A percentile compares a stretch with the other conserved stretches of the same genome.
phyloP scores from a whole-genome alignment of 495 filamentous ascomycete genomes.

The Podospora conica region DNA sequence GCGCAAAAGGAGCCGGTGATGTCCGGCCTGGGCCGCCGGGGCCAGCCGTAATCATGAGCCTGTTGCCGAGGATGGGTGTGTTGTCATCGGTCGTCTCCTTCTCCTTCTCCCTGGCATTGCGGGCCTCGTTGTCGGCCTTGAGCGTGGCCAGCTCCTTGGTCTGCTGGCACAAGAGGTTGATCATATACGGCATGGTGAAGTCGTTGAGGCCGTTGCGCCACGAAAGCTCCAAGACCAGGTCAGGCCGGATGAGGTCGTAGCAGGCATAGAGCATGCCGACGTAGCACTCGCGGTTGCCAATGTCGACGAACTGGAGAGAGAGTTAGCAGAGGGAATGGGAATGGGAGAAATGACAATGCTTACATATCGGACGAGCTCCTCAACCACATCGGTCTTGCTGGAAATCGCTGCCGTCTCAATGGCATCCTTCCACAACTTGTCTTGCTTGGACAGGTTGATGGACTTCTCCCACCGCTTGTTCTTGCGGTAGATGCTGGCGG shows the following conservation, averaged over 20 bases:
- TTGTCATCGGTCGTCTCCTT: constrained; percentile 86
- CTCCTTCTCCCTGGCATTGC: constrained; percentile 79
- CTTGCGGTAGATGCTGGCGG: constrained; percentile 97
- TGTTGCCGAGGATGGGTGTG: constrained; percentile 83
- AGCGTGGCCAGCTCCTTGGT: constrained; percentile 75
- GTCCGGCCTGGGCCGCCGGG: constrained; percentile 46
- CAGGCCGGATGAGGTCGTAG: constrained; percentile 92
- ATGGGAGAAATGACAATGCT: constrained; percentile 38
- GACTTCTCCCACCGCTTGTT: constrained; percentile 99
- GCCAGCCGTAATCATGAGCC: constrained; percentile 98
- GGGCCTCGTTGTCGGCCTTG: constrained; percentile 95
- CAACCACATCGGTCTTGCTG: constrained; percentile 81
- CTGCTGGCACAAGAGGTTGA: constrained; percentile 92
- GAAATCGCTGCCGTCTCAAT: constrained; percentile 99
- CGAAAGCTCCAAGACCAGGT: constrained; percentile 89
- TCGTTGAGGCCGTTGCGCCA: constrained; percentile 94
- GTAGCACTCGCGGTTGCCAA: constrained; percentile 98
- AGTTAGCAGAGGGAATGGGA: constrained; percentile 27
- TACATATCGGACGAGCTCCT: constrained; percentile 94
- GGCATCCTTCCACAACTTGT: constrained; percentile 99
- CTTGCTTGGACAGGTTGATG: constrained; percentile 96
- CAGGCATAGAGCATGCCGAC: constrained; percentile 98
- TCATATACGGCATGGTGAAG: constrained; percentile 99
- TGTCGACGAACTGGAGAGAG: constrained; percentile 81
- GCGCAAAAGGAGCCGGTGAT: constrained; percentile 58